A percentile compares a stretch with the other conserved stretches of the same genome.
Conservation (phyloP, 2,329 filamentous ascomycete genomes). For the Clarireedia hainanense region DNA sequence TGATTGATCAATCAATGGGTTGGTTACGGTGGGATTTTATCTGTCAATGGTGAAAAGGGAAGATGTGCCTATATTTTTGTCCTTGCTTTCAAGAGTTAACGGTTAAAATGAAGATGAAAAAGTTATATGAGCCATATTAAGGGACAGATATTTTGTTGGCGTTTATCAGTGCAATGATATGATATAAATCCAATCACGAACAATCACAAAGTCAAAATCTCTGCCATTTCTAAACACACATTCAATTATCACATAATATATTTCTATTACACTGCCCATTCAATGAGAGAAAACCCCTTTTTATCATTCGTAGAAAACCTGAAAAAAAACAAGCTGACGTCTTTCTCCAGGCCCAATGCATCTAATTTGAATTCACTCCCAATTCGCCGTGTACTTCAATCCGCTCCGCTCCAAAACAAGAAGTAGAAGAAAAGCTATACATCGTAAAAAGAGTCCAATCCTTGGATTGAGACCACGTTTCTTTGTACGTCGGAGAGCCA, state of each 20-base stretch:
- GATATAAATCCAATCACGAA: background rate
- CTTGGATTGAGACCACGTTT: constrained; percentile 21
- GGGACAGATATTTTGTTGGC: background rate
- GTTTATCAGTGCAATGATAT: too few relatives aligned
- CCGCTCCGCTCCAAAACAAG: background rate
- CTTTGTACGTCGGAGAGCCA: constrained; percentile 17
- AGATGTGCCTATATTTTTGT: too few relatives aligned
- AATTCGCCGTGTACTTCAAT: background rate
- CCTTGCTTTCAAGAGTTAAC: background rate
- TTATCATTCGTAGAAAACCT: background rate
- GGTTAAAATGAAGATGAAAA: background rate
- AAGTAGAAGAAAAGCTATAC: background rate
- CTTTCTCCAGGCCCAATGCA: background rate
- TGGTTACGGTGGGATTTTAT: background rate
- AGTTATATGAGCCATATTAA: background rate
- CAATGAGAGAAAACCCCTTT: background rate
- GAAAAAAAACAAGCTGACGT: background rate
- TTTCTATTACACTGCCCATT: background rate
- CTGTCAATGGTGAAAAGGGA: too few relatives aligned
- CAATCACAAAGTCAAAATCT: background rate
- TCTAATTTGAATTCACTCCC: background rate
- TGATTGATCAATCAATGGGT: background rate
- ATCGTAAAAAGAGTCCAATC: constrained; percentile 6
- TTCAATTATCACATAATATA: background rate
- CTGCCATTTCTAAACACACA: background rate